Evolutionary conservation across 495 filamentous ascomycete genomes (phyloP).

Genomic region (Daldinia childiae): DNA sequence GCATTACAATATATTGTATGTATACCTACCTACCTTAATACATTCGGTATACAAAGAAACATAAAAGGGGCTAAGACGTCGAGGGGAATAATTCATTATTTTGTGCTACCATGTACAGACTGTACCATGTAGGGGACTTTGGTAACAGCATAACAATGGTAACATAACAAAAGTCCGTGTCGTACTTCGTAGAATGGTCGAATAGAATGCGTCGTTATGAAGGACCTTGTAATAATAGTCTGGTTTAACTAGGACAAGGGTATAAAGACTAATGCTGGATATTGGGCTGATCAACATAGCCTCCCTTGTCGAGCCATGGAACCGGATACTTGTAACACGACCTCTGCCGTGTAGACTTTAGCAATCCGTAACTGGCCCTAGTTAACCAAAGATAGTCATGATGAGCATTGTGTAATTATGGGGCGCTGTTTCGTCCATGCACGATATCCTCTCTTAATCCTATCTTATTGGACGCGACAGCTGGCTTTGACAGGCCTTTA

Average conservation of each 20-base stretch:
- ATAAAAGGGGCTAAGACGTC: no score
- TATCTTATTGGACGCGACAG: slow-evolving; percentile 13
- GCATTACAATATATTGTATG: not conserved
- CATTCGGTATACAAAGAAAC: no score
- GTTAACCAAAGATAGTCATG: not conserved
- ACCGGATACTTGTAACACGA: slow-evolving; percentile 14
- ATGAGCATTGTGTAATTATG: slow-evolving; percentile 6
- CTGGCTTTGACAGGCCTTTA: not conserved
- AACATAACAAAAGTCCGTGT: not conserved
- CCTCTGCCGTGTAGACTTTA: not conserved
- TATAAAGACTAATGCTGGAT: not conserved
- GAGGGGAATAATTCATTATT: no score
- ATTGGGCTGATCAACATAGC: slow-evolving; percentile 18
- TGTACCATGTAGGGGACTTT: no score
- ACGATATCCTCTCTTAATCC: not conserved
- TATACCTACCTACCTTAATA: no score
- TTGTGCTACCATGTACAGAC: no score
- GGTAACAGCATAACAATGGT: no score
- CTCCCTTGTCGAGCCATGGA: slow-evolving; percentile 16
- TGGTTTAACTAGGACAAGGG: not conserved
- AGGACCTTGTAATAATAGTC: no score
- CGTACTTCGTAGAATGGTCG: not conserved
- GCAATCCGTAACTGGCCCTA: no score
- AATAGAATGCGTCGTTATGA: not conserved
- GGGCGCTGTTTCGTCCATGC: slow-evolving; percentile 18